Conservation (phyloP, 228 moss, liverwort and hornwort genomes). For the Sphagnum magellanicum region DNA sequence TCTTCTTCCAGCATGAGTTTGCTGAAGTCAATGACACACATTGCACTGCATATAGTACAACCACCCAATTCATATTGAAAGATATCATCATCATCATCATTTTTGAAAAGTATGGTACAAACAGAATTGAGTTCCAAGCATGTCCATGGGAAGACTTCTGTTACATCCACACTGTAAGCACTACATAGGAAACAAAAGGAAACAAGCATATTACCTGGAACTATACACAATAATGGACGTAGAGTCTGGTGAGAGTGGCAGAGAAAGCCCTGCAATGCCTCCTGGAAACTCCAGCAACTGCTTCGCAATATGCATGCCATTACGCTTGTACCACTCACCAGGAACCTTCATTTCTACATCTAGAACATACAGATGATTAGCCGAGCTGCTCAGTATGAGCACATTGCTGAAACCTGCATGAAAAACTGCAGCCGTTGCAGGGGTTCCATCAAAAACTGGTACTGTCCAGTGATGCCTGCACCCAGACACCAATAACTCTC, state of each 20-base stretch:
- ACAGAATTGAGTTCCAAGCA: background rate
- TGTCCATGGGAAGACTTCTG: background rate
- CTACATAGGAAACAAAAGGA: background rate
- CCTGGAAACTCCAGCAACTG: conserved; percentile 87
- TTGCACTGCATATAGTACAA: conserved; percentile 53
- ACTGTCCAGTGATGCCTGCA: conserved; percentile 94
- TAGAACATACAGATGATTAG: conserved; percentile 80
- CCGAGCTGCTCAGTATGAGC: conserved; percentile 81
- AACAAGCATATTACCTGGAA: conserved; percentile 46
- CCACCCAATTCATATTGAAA: too few relatives aligned
- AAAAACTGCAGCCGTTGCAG: conserved; percentile 81
- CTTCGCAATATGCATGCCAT: conserved; percentile 47
- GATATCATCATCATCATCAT: too few relatives aligned
- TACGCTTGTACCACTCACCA: conserved; percentile 76
- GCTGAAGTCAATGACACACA: conserved; percentile 91
- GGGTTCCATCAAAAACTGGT: conserved; percentile 60
- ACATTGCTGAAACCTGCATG: conserved; percentile 69
- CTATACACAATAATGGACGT: conserved; percentile 89
- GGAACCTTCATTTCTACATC: conserved; percentile 86
- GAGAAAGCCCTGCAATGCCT: conserved; percentile 76
- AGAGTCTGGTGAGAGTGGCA: conserved; percentile 54
- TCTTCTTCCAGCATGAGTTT: conserved; percentile 46
- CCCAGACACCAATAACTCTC: background rate
- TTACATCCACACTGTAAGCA: background rate
- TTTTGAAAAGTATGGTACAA: background rate